Percentiles rank a stretch among this genome's conserved stretches.
phyloP scores from a whole-genome alignment of 345 rosid genomes.

The Lenwebbia sp. region DNA sequence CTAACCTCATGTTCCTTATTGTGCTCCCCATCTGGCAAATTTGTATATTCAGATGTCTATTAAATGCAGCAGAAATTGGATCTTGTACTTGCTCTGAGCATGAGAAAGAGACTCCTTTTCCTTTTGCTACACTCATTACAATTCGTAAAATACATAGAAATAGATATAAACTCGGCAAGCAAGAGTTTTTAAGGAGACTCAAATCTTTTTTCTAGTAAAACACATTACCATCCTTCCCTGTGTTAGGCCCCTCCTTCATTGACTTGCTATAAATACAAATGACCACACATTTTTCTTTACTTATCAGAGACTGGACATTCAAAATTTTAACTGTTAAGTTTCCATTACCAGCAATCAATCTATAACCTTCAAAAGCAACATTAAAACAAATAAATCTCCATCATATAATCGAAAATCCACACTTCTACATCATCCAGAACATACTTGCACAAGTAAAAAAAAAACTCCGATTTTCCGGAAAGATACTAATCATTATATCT shows the following conservation, averaged over 20 bases:
- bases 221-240: not conserved
- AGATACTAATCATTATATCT: not conserved
- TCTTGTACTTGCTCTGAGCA: not conserved
- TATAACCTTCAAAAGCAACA: not conserved
- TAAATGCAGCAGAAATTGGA: not conserved
- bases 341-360: not conserved
- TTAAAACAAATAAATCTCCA: not conserved
- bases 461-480: not conserved
- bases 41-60: not conserved
- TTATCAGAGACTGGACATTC: not conserved
- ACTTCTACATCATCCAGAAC: not conserved
- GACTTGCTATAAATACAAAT: not conserved
- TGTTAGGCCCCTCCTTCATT: not conserved
- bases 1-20: not conserved
- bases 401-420: not conserved
- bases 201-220: not conserved
- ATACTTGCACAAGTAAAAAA: not conserved
- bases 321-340: not conserved
- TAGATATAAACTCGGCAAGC: not conserved
- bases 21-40: not conserved
- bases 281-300: not conserved
- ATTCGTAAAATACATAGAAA: not conserved
- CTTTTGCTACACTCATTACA: not conserved
- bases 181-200: not conserved
- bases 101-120: not conserved